Base-by-base conservation (phyloP, 2,329 filamentous ascomycete species). In the Graphilbum ipis-grandicollis region DNA sequence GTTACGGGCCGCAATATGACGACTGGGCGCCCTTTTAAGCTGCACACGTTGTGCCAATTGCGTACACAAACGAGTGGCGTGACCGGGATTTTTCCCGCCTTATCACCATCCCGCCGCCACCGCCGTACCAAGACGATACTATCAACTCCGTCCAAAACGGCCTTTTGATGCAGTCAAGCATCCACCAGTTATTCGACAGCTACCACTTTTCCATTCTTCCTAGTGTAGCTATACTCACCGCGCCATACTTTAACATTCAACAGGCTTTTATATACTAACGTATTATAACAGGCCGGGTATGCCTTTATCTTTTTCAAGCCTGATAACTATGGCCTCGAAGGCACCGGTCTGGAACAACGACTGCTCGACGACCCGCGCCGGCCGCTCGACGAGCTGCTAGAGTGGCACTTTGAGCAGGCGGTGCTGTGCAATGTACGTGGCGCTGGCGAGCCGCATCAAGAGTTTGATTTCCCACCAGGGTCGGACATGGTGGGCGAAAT, bases 401-500 rank as follows among this genome's bases (percentile, higher is more conserved):
- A 18, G 5, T 35, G 34, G 34, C 25, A 35, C 19, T 35, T 35
- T 22, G 23, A 25, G 5, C 34, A 35, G 25, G 26, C 18, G 3
- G 34, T 35, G 5, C 26, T 35, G 12, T 23, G 23, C 4, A 35
- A 35, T 21, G 19, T 35, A 17, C 25, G 34, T 5, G 26, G 34
- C 13, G 18, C 34, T 6, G 34, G 34, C 13, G 34, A 35, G 13
- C 34, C 34, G 25, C 3, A n/a, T 9, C 23, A 21, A 2, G 39
- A 40, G 6, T 15, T 19, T 9, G 35, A 40, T 13, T 40, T 40
- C 12, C 39, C 35, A 17, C 35, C 39, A 4, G 32, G 33, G 17
- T 34, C 34, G 1, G 35, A 40, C 19, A 40, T 37, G 28, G 21
- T 40, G 21, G 35, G 28, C 13, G 38, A 34, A n/a, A 37, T 40